phyloP scores from a whole-genome alignment of 1,284 basidiomycete species.

The Leccinum griseonigrum region DNA sequence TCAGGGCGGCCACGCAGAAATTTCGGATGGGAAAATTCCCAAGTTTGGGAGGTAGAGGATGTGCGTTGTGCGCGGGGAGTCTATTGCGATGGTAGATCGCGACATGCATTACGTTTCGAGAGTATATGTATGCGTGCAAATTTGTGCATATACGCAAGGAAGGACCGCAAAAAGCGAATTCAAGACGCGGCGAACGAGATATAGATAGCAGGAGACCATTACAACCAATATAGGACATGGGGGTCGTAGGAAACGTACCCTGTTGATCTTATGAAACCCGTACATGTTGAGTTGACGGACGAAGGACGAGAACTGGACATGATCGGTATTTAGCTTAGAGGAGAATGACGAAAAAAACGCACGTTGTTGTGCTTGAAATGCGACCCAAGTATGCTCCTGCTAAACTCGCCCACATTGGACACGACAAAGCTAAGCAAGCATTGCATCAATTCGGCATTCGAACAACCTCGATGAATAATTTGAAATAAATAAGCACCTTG shows the following conservation, averaged over 20 bases:
- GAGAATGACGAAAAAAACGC: conserved; percentile 26
- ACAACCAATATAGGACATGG: conserved; percentile 8
- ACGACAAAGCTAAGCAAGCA: conserved; percentile 64
- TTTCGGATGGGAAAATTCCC: conserved; percentile 89
- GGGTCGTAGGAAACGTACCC: conserved; percentile 42
- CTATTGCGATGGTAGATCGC: conserved; percentile 35
- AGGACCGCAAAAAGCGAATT: conserved; percentile 6
- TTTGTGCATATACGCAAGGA: conserved; percentile 4
- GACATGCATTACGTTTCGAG: conserved; percentile 1
- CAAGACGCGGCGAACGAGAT: conserved; percentile 13
- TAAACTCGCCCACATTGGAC: conserved; percentile 80
- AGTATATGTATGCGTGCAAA: conserved; percentile 1
- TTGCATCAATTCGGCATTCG: not conserved
- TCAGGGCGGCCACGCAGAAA: conserved; percentile 81
- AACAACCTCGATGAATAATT: not conserved
- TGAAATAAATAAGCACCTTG: conserved; percentile 41
- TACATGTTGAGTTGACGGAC: conserved; percentile 92
- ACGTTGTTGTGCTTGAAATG: conserved; percentile 86
- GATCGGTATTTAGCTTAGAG: conserved; percentile 9
- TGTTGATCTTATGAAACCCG: conserved; percentile 82
- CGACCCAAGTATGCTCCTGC: conserved; percentile 72
- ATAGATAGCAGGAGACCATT: conserved; percentile 6
- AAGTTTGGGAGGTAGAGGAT: conserved; percentile 76
- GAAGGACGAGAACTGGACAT: conserved; percentile 77
- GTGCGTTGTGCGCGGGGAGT: conserved; percentile 82